Conservation (phyloP, 2,329 filamentous ascomycete species). For the Alternaria metachromatica region DNA sequence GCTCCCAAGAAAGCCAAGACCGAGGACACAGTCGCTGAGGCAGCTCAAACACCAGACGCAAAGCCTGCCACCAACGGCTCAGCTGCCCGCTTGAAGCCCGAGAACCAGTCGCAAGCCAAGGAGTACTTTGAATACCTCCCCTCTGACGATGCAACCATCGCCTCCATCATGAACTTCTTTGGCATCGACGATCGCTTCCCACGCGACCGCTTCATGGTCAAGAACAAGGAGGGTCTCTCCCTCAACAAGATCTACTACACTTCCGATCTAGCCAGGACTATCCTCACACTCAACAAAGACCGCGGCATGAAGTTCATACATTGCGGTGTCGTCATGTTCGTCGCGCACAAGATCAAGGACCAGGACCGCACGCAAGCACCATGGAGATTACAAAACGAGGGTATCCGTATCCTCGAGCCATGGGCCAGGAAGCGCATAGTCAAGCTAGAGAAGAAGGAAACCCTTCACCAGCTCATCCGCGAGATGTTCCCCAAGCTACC, state of each 20-base stretch:
- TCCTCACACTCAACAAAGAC: conserved; percentile 85
- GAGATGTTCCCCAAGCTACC: conserved; percentile 97
- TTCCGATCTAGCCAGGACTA: conserved; percentile 80
- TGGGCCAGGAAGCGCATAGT: conserved; percentile 87
- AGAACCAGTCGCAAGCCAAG: conserved; percentile 65
- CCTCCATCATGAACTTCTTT: conserved; percentile 83
- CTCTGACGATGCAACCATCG: conserved; percentile 75
- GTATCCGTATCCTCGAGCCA: conserved; percentile 86
- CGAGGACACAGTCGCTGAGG: conserved; percentile 18
- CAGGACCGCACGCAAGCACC: conserved; percentile 90
- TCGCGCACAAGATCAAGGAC: conserved; percentile 75
- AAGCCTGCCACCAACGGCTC: conserved; percentile 24
- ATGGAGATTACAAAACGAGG: conserved; percentile 96
- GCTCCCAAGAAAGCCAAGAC: conserved; percentile 46
- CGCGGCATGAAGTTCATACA: conserved; percentile 95
- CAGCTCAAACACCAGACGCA: conserved; percentile 5
- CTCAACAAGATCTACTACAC: conserved; percentile 98
- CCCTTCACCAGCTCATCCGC: conserved; percentile 79
- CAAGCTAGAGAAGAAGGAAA: conserved; percentile 76
- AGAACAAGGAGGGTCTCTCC: conserved; percentile 86
- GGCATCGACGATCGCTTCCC: conserved; percentile 84
- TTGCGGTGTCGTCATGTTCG: conserved; percentile 95
- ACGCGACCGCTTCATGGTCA: conserved; percentile 90
- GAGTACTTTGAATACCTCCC: conserved; percentile 94
- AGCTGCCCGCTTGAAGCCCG: conserved; percentile 47